Percentiles rank a stretch among this genome's conserved stretches.
These are phyloP conservation scores for Pisolithus orientalis DNA, from an alignment of 768 basidiomycete species.

Conservation along the genomic window DNA sequence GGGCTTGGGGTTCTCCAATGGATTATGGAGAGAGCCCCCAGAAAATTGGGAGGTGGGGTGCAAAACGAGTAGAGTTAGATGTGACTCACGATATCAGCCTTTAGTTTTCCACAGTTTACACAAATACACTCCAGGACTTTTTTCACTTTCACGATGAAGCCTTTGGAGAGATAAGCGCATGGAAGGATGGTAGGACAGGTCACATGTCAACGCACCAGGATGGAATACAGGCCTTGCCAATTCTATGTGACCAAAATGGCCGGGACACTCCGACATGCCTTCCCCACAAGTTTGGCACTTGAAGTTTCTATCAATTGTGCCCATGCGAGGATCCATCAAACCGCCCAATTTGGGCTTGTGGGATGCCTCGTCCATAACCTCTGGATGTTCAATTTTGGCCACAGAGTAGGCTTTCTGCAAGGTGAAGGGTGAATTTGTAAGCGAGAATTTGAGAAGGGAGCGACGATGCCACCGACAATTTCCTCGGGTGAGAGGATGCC, in stretches of 20 bases:
- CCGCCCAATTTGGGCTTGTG: conserved; percentile 90
- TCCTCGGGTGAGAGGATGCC: conserved; percentile 98
- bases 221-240: conserved; percentile 96
- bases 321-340: conserved; percentile 97
- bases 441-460: background rate
- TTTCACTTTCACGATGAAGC: conserved; percentile 98
- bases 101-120: conserved; percentile 96
- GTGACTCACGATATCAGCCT: conserved; percentile 93
- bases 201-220: conserved; percentile 56
- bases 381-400: conserved; percentile 96
- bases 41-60: conserved; percentile 92
- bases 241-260: conserved; percentile 99
- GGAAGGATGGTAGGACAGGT: background rate
- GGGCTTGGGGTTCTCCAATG: conserved; percentile 93
- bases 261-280: conserved; percentile 99
- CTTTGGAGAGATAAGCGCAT: conserved; percentile 28
- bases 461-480: conserved; percentile 52
- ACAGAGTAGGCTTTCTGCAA: conserved; percentile 96
- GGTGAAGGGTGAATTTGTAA: conserved; percentile 13
- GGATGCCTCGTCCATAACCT: conserved; percentile 94
- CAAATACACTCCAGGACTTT: conserved; percentile 99
- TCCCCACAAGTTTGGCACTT: conserved; percentile 99
- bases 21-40: conserved; percentile 93
- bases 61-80: conserved; percentile 86
- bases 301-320: conserved; percentile 95